Conservation (phyloP, 768 basidiomycete genomes). For the Suillus decipiens region DNA sequence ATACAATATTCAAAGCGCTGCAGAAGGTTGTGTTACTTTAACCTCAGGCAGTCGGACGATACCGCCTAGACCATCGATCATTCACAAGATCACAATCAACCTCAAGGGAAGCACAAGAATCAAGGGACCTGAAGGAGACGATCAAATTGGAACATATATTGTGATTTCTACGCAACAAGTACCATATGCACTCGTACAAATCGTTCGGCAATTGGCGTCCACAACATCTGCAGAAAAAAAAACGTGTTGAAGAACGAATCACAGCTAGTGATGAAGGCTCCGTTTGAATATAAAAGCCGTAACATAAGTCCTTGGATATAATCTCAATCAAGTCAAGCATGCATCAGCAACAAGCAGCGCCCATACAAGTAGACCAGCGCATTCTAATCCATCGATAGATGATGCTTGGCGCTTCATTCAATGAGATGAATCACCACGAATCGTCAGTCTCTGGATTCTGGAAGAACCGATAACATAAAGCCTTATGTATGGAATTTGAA, state of each 20-base stretch:
- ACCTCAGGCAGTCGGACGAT: neutral
- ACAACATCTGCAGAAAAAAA: slow-evolving; percentile 4
- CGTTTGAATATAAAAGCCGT: neutral
- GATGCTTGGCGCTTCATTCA: no score
- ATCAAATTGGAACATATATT: slow-evolving; percentile 6
- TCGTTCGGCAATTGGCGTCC: neutral
- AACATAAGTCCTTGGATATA: neutral
- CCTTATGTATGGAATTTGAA: neutral
- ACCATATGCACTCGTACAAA: slow-evolving; percentile 1
- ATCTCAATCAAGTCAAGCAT: neutral
- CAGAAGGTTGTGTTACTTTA: no score
- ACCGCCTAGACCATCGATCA: neutral
- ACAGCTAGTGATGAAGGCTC: neutral
- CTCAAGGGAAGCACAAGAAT: slow-evolving; percentile 5
- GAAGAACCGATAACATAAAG: neutral
- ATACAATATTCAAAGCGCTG: neutral
- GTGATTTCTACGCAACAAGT: slow-evolving; percentile 1
- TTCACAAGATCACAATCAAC: slow-evolving; percentile 7
- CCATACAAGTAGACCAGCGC: neutral
- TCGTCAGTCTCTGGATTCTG: neutral
- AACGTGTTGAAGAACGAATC: neutral
- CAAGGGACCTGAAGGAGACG: slow-evolving; percentile 4
- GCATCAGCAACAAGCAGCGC: neutral
- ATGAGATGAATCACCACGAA: no score
- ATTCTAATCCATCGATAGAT: neutral